These are phyloP conservation scores for Talaromyces trachyspermus DNA, from an alignment of 495 filamentous ascomycete genomes.

Conservation along the genomic window DNA sequence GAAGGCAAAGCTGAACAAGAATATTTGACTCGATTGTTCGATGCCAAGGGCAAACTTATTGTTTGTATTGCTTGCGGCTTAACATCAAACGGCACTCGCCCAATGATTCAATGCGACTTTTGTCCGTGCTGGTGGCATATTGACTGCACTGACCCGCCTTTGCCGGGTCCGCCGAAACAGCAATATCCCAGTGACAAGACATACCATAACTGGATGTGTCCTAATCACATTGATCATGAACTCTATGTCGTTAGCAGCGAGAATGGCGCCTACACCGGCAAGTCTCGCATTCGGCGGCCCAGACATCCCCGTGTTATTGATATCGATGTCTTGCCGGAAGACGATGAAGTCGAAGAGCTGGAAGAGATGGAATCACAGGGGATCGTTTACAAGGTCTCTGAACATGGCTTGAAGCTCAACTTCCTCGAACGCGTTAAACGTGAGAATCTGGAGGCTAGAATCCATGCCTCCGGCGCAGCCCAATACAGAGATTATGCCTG, in stretches of 20 bases:
- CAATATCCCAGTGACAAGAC: slow-evolving; percentile 30
- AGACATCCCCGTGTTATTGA: slow-evolving; percentile 66
- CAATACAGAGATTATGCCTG: slow-evolving; percentile 20
- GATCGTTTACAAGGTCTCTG: slow-evolving; percentile 59
- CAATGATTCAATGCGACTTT: slow-evolving; percentile 74
- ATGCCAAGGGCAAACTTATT: slow-evolving; percentile 59
- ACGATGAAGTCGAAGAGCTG: slow-evolving; percentile 48
- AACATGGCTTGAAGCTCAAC: slow-evolving; percentile 68
- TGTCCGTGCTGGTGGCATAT: slow-evolving; percentile 81
- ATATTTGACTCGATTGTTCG: slow-evolving; percentile 57
- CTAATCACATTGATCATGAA: slow-evolving; percentile 69
- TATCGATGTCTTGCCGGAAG: slow-evolving; percentile 53
- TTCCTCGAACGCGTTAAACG: slow-evolving; percentile 46
- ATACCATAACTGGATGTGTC: slow-evolving; percentile 76
- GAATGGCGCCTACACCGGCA: slow-evolving; percentile 39
- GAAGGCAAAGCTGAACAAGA: slow-evolving; percentile 52
- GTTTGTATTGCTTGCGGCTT: slow-evolving; percentile 65
- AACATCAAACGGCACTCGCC: slow-evolving; percentile 44
- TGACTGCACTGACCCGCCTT: slow-evolving; percentile 81
- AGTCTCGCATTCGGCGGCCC: slow-evolving; percentile 48
- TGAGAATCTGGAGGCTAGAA: slow-evolving; percentile 17
- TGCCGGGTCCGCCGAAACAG: slow-evolving; percentile 63
- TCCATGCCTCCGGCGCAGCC: slow-evolving; percentile 14
- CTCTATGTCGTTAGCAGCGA: slow-evolving; percentile 31
- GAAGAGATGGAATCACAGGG: slow-evolving; percentile 47